phyloP scores from a whole-genome alignment of 2,329 filamentous ascomycete genomes.

The Calonectria pseudoturangicola region DNA sequence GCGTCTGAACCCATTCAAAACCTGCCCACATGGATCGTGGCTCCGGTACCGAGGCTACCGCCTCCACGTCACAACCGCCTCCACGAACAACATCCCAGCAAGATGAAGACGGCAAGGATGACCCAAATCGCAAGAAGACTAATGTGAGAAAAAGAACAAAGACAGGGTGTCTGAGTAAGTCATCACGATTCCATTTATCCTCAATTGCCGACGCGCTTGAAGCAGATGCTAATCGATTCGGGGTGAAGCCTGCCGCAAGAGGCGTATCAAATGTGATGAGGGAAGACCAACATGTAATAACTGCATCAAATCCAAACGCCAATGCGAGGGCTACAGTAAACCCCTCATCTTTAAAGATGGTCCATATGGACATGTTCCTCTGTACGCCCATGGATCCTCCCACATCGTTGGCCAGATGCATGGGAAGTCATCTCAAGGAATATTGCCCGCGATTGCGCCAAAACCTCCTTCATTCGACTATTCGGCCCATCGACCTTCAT shows the following conservation, averaged over 20 bases:
- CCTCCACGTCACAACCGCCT: constrained; percentile 46
- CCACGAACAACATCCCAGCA: constrained; percentile 58
- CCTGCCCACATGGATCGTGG: constrained; percentile 48
- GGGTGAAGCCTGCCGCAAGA: constrained; percentile 86
- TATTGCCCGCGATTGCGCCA: constrained; percentile 68
- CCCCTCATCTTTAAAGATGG: constrained; percentile 83
- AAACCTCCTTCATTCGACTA: constrained; percentile 65
- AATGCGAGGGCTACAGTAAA: constrained; percentile 90
- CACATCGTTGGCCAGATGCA: constrained; percentile 57
- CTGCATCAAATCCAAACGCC: constrained; percentile 89
- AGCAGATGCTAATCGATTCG: constrained; percentile 49
- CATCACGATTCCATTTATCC: neutral
- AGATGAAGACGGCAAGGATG: constrained; percentile 62
- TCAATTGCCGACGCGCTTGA: neutral
- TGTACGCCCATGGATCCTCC: constrained; percentile 65
- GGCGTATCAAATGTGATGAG: constrained; percentile 98
- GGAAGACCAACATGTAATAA: constrained; percentile 88
- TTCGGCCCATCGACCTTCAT: constrained; percentile 47
- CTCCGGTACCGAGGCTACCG: constrained; percentile 37
- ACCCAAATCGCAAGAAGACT: constrained; percentile 67
- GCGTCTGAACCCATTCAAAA: constrained; percentile 14
- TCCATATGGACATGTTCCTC: constrained; percentile 62
- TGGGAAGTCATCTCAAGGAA: constrained; percentile 62
- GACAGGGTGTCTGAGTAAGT: constrained; percentile 91
- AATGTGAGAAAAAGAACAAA: constrained; percentile 84